Percentiles rank a stretch among this genome's conserved stretches.
phyloP scores from a whole-genome alignment of 768 basidiomycete species.

The Russula earlei region DNA sequence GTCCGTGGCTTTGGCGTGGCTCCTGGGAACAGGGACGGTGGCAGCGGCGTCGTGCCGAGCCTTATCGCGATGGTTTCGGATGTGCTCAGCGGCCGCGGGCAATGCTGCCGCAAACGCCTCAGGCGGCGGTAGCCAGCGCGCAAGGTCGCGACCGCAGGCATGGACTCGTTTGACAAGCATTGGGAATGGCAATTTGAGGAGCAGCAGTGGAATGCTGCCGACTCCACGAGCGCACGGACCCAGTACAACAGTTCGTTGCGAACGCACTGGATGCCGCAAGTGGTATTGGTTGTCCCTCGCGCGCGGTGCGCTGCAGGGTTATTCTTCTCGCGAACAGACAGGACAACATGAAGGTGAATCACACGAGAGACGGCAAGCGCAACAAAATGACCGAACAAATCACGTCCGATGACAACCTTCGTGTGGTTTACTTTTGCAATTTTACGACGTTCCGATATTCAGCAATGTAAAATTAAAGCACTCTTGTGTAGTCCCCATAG shows the following conservation, averaged over 20 bases:
- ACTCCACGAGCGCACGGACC: constrained; percentile 24
- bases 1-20: constrained; percentile 47
- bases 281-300: constrained; percentile 13
- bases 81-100: not conserved
- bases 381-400: not conserved
- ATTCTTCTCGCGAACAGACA: not conserved
- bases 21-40: constrained; percentile 31
- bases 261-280: constrained; percentile 29
- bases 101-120: not conserved
- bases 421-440: not conserved
- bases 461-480: constrained; percentile 14
- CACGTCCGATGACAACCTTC: too few species aligned
- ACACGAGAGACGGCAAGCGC: not conserved
- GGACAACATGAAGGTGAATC: not conserved
- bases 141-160: constrained; percentile 33
- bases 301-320: not conserved
- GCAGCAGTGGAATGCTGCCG: constrained; percentile 19
- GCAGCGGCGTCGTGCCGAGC: constrained; percentile 29
- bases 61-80: constrained; percentile 36
- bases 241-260: constrained; percentile 39
- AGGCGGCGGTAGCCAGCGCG: constrained; percentile 18
- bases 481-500: not conserved
- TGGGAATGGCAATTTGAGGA: constrained; percentile 45
- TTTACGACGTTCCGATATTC: constrained; percentile 1
- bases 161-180: constrained; percentile 61